Conservation (phyloP, 306 rosid species). For the Lupinus albus region DNA sequence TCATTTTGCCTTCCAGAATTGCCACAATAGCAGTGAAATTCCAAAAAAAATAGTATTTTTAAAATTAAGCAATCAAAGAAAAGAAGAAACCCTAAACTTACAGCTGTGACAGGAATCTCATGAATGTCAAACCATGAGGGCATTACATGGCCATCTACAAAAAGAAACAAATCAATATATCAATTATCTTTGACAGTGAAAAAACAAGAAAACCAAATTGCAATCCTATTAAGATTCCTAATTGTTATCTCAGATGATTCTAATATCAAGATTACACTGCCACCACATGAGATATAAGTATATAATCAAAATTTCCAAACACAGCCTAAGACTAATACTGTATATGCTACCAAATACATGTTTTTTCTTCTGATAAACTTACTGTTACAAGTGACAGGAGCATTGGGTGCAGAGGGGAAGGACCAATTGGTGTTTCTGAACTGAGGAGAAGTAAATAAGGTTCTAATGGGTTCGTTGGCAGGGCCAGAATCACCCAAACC, state of each 20-base stretch:
- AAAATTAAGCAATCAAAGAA: not conserved
- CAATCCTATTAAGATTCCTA: no score
- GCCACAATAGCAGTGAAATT: not conserved
- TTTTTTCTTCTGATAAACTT: not conserved
- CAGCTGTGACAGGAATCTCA: slow-evolving; percentile 74
- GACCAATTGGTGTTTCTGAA: slow-evolving; percentile 70
- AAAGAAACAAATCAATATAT: slow-evolving; percentile 33
- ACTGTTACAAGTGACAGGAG: slow-evolving; percentile 87
- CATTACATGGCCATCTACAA: slow-evolving; percentile 74
- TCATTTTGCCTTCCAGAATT: slow-evolving; percentile 9
- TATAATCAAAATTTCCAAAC: no score
- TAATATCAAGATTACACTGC: no score
- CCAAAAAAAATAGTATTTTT: not conserved
- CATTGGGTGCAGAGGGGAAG: slow-evolving; percentile 83
- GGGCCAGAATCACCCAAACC: slow-evolving; percentile 95
- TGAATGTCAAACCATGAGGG: slow-evolving; percentile 93
- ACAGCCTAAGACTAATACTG: no score
- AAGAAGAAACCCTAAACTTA: slow-evolving; percentile 46
- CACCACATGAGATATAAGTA: no score
- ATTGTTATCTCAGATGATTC: no score
- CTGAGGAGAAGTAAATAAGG: slow-evolving; percentile 72
- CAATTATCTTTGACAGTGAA: not conserved
- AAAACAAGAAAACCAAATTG: not conserved
- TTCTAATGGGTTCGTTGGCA: slow-evolving; percentile 83
- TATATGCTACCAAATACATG: no score